Evolutionary conservation across 2,329 filamentous ascomycete species (phyloP).

Genomic region (Anisogramma anomala): DNA sequence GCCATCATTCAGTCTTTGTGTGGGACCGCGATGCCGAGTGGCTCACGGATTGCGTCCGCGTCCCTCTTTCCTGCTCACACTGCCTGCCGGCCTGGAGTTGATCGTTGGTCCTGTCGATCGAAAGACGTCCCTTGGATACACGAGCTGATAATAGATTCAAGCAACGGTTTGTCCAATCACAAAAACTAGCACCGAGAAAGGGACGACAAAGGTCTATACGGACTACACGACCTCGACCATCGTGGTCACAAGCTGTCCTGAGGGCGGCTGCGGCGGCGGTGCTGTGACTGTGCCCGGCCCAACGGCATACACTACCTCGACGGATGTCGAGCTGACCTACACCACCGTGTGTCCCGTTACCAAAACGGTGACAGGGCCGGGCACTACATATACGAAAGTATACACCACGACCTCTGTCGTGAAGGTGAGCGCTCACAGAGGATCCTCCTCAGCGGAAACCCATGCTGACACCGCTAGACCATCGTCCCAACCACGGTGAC

Average conservation of each 20-base stretch:
- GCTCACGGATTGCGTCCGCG: no score
- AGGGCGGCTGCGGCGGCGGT: conserved; percentile 25
- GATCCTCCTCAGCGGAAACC: conserved; percentile 5
- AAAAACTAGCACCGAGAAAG: conserved; percentile 28
- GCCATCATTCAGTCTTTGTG: no score
- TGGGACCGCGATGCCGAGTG: no score
- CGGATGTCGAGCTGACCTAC: conserved; percentile 24
- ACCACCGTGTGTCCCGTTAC: conserved; percentile 27
- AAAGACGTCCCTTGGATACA: no score
- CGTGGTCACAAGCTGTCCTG: conserved; percentile 27
- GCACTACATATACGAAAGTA: conserved; percentile 27
- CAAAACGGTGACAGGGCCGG: conserved; percentile 26
- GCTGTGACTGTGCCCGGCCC: conserved; percentile 27
- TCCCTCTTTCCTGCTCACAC: no score
- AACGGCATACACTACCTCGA: conserved; percentile 23
- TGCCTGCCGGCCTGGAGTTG: no score
- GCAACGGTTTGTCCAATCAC: conserved; percentile 36
- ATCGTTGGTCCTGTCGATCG: no score
- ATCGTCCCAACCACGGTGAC: conserved; percentile 22
- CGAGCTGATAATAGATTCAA: conserved; percentile 25
- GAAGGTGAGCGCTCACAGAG: conserved; percentile 20
- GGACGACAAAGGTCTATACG: conserved; percentile 31
- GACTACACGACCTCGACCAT: conserved; percentile 33
- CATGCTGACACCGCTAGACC: conserved; percentile 16
- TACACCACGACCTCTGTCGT: conserved; percentile 34